Base-by-base conservation (phyloP, 2,329 filamentous ascomycete species). In the Myriosclerotinia scirpicola region DNA sequence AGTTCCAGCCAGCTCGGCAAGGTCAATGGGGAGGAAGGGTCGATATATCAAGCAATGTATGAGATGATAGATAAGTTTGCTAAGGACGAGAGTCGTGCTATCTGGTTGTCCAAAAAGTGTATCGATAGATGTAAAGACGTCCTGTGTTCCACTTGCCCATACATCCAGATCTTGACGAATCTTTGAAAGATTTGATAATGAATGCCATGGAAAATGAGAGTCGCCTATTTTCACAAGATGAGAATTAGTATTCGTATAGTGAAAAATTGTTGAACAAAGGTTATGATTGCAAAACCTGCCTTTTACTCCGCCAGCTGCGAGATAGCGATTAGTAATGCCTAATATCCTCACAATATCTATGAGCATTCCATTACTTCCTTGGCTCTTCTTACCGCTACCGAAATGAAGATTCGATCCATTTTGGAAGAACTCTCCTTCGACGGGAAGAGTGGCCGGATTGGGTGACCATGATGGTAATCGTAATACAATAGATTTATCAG, bases 161-260 rank as follows among this genome's bases (percentile, higher is more conserved):
- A 91, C 85, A 74, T 96, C 91, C 34, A 96, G 81, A 73, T 95
- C 91, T 70, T 93, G 90, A 40, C 91, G 85, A 70, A 96, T 95
- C 75, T 92, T 93, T 63, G 92, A 95, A 2, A 96, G 81, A 68
- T 90, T 93, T 7, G 92, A 96, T 26, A 93, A 83, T 1, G 91
- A 88, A 75, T 96, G 92, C 92, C 92, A 96, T 12, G 92, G 92
- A 71, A 96, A 96, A 76, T 96, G 92, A 0, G 91, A 93, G 75
- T 96, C 92, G 40, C 91, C 91, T 66, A 50, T 66, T 54, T 34
- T 63, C 4, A 44, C 17, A 42, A n/a, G 11, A 34, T 40, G 30
- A 60, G 17, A 60, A 52, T 65, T 44, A 65, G 63, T 65, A 65
- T 61, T 61, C 30, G 46, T 20, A 50, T 9, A 38, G 9, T 40